Evolutionary conservation across 1,139 yeast species (phyloP).

Genomic region (Yamadazyma trypodendri): DNA sequence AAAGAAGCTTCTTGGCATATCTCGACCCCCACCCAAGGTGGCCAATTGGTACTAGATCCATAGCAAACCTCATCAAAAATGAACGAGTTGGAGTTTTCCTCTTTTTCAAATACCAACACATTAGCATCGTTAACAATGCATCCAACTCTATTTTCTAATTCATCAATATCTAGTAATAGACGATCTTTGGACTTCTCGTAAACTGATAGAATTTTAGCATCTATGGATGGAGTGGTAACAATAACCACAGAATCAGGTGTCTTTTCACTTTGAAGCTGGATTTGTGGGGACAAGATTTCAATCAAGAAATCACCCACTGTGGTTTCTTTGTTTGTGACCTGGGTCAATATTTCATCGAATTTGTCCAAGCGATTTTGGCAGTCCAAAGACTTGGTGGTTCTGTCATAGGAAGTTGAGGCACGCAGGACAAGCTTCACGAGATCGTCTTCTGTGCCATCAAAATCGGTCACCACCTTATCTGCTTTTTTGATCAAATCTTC

Average conservation of each 20-base stretch:
- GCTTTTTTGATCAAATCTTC: constrained; percentile 31
- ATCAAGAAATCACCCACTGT: constrained; percentile 64
- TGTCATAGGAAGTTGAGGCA: not conserved
- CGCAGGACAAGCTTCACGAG: constrained; percentile 1
- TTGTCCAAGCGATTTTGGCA: constrained; percentile 30
- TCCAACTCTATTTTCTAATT: constrained; percentile 39
- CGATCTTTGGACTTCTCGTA: constrained; percentile 25
- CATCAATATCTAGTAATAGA: constrained; percentile 23
- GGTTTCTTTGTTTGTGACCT: constrained; percentile 39
- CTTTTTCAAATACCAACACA: constrained; percentile 39
- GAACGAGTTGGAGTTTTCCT: constrained; percentile 16
- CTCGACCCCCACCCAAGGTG: constrained; percentile 49
- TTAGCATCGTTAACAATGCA: constrained; percentile 38
- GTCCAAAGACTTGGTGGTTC: constrained; percentile 1
- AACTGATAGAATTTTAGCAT: constrained; percentile 40
- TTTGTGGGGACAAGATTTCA: constrained; percentile 81
- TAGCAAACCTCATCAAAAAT: constrained; percentile 30
- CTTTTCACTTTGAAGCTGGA: constrained; percentile 71
- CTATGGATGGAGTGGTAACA: constrained; percentile 39
- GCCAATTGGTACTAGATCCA: constrained; percentile 43
- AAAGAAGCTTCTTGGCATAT: constrained; percentile 37
- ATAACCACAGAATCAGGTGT: constrained; percentile 62
- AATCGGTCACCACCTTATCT: constrained; percentile 2
- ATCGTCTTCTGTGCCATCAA: not conserved
- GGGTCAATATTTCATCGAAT: constrained; percentile 54